Conservation (phyloP, 2,329 filamentous ascomycete species). For the Zasmidium citrigriseum region DNA sequence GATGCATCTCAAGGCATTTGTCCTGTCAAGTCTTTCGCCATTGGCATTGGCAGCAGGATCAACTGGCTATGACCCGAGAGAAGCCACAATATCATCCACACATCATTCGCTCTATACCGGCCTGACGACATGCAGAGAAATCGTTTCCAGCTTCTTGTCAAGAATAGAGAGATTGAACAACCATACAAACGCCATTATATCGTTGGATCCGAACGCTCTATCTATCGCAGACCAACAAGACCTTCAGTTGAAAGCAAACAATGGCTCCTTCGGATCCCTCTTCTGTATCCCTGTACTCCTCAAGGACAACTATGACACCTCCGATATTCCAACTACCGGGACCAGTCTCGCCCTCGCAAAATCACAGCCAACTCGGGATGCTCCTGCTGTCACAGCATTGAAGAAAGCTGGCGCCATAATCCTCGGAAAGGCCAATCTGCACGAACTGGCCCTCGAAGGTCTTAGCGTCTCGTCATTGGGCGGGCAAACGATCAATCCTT, state of each 20-base stretch:
- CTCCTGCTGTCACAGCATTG: slow-evolving; percentile 30
- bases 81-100: slow-evolving; percentile 60
- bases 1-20: background rate
- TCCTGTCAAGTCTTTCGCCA: background rate
- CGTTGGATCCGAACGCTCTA: slow-evolving; percentile 53
- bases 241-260: slow-evolving; percentile 46
- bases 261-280: slow-evolving; percentile 51
- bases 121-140: slow-evolving; percentile 54
- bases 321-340: slow-evolving; percentile 59
- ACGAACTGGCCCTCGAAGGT: slow-evolving; percentile 66
- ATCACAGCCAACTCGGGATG: slow-evolving; percentile 45
- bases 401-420: slow-evolving; percentile 37
- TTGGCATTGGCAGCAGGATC: background rate
- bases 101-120: slow-evolving; percentile 58
- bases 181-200: slow-evolving; percentile 58
- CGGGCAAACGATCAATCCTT: slow-evolving; percentile 67
- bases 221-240: slow-evolving; percentile 54
- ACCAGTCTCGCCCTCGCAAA: slow-evolving; percentile 53
- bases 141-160: slow-evolving; percentile 58
- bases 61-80: slow-evolving; percentile 51
- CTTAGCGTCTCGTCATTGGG: slow-evolving; percentile 63
- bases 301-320: slow-evolving; percentile 65
- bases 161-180: slow-evolving; percentile 61
- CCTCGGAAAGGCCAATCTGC: slow-evolving; percentile 45
- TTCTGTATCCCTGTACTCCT: slow-evolving; percentile 64